Evolutionary conservation across 345 rosid species (phyloP), one percentile per base, ranked within the genome.

Genomic region (Lepidium didymum): DNA sequence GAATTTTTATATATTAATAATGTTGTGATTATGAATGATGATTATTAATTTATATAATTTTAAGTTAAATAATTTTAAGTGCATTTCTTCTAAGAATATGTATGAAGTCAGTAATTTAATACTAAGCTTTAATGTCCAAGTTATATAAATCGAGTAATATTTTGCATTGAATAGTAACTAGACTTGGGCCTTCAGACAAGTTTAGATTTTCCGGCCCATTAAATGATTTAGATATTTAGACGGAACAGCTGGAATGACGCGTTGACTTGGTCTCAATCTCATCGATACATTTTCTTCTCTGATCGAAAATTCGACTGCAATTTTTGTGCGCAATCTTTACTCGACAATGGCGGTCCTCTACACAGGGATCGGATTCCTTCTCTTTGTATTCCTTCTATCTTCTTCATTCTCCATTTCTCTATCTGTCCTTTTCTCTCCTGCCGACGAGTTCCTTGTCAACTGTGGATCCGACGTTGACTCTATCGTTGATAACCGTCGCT

Each of bases 391-490:
- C 52, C 38, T 79, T 37, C 37, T 31, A 69, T 23, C 72, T 12
- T 72, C 57, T 13, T 47, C 73, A 35, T 23, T 69, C 53, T 36
- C 68, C 57, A 10, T 45, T 10, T 21, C 55, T 36, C 38, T 68
- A 55, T 65, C 77, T 29, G 7, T 70, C 72, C 68, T 75, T 33
- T 86, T 81, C 77, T 51, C 82, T 35, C 92, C 92, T 27, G 3
- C 65, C 51, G 93, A 88, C 70, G 75, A 81, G 69, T 79, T 79
- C 79, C 91, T 92, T 70, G 12, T 90, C 31, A 77, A 84, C 74
- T 86, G 90, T 56, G 95, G 96, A 73, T 83, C 98, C 73, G 2
- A 78, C 77, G 73, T 66, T 44, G 91, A 80, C 69, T 63, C 87
- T 74, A 45, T 71, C 78, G 76, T 86, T 18, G 83, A 78, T 65